phyloP scores from a whole-genome alignment of 306 rosid genomes.

The Cajanus cajan region DNA sequence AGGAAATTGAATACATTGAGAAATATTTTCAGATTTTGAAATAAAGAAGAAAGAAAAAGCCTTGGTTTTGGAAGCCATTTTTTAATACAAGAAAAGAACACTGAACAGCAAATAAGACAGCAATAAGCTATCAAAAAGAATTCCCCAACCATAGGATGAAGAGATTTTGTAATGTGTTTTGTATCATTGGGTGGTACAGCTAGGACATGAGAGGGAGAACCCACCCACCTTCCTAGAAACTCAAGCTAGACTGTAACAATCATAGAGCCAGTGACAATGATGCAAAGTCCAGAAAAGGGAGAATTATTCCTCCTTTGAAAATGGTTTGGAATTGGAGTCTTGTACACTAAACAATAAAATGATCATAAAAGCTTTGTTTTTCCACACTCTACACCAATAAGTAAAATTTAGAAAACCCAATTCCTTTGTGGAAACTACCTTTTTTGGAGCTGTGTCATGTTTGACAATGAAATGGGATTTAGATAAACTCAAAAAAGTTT shows the following conservation, averaged over 20 bases:
- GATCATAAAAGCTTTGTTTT: constrained; percentile 5
- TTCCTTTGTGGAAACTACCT: neutral
- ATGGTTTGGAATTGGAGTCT: neutral
- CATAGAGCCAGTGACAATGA: constrained; percentile 29
- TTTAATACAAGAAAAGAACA: constrained; percentile 9
- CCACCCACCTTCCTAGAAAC: constrained; percentile 47
- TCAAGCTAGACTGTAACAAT: constrained; percentile 21
- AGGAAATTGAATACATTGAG: constrained; percentile 18
- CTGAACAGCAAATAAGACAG: constrained; percentile 25
- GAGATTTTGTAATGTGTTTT: constrained; percentile 16
- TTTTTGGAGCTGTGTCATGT: neutral
- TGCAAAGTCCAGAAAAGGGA: constrained; percentile 26
- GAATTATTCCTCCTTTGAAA: constrained; percentile 2
- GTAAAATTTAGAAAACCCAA: constrained; percentile 14
- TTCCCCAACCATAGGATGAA: constrained; percentile 21
- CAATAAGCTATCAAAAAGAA: constrained; percentile 20
- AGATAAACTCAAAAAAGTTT: neutral
- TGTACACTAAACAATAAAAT: neutral
- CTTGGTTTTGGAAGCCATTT: neutral
- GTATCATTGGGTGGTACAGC: constrained; percentile 36
- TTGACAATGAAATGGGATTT: neutral
- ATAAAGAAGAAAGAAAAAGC: neutral
- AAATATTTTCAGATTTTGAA: constrained; percentile 18
- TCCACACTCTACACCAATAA: neutral
- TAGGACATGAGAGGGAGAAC: constrained; percentile 41